Conservation (phyloP, 306 rosid species). For the Glycine tomentella region DNA sequence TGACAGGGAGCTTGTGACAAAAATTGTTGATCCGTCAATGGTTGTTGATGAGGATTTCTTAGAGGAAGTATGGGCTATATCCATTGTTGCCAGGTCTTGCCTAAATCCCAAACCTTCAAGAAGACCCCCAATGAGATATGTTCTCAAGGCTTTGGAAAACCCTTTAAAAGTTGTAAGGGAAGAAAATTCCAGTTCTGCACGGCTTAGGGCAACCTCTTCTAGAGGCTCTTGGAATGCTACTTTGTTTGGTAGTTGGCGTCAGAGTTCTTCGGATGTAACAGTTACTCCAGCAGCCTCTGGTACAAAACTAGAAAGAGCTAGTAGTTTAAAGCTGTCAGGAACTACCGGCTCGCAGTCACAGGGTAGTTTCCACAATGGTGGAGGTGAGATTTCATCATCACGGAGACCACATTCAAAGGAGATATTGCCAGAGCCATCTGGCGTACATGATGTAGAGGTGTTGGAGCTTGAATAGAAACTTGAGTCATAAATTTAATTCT, state of each 20-base stretch:
- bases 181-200: slow-evolving; percentile 74
- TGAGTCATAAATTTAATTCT: slow-evolving; percentile 54
- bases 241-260: slow-evolving; percentile 95
- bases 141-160: slow-evolving; percentile 91
- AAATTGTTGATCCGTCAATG: slow-evolving; percentile 83
- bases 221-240: slow-evolving; percentile 97
- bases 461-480: slow-evolving; percentile 56
- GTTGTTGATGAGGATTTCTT: slow-evolving; percentile 88
- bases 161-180: slow-evolving; percentile 96
- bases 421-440: slow-evolving; percentile 84
- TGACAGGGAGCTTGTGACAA: slow-evolving; percentile 83
- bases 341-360: slow-evolving; percentile 80
- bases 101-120: slow-evolving; percentile 86
- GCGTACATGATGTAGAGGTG: slow-evolving; percentile 68
- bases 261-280: slow-evolving; percentile 72
- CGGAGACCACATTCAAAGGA: slow-evolving; percentile 73
- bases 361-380: slow-evolving; percentile 66
- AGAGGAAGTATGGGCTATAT: slow-evolving; percentile 99
- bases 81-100: slow-evolving; percentile 94
- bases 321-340: slow-evolving; percentile 78
- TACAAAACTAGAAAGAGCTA: slow-evolving; percentile 60
- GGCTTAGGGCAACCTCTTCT: slow-evolving; percentile 78
- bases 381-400: slow-evolving; percentile 71
- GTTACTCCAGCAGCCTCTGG: slow-evolving; percentile 62
- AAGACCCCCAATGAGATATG: slow-evolving; percentile 85